Evolutionary conservation across 176 grass and related monocot species (phyloP).

Genomic region (Phoenix dactylifera): DNA sequence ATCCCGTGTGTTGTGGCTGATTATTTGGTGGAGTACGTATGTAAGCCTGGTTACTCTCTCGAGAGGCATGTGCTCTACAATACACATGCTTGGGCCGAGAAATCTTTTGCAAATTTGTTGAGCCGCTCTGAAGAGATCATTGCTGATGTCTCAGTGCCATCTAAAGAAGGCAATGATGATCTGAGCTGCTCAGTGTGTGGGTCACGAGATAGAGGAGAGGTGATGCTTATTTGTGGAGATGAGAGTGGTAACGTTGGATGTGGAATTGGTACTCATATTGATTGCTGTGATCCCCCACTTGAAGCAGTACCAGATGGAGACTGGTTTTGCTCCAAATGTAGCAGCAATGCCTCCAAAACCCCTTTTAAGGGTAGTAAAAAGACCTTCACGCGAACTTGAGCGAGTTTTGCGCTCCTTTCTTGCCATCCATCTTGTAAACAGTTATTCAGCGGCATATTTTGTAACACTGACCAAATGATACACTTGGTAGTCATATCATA

Average conservation of each 20-base stretch:
- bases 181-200: constrained; percentile 45
- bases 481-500: no score
- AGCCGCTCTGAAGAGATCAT: constrained; percentile 43
- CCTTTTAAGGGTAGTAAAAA: constrained; percentile 8
- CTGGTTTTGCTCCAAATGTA: constrained; percentile 64
- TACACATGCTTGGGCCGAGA: constrained; percentile 38
- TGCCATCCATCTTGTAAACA: no score
- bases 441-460: no score
- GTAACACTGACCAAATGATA: no score
- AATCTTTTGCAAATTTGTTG: constrained; percentile 42
- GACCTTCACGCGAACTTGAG: constrained; percentile 16
- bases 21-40: constrained; percentile 73
- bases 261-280: constrained; percentile 63
- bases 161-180: constrained; percentile 21
- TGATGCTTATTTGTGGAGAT: constrained; percentile 81
- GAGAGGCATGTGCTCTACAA: constrained; percentile 66
- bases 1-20: constrained; percentile 59
- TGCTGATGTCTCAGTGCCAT: neutral
- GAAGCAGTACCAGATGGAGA: constrained; percentile 45
- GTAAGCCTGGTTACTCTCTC: constrained; percentile 53
- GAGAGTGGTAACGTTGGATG: constrained; percentile 44
- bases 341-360: constrained; percentile 2
- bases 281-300: constrained; percentile 72
- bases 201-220: constrained; percentile 39
- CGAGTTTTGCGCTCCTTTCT: neutral